Evolutionary conservation across 352 stramenopile species (phyloP), one percentile per base, ranked within the genome.

Genomic region (Salisapilia sapeloensis): DNA sequence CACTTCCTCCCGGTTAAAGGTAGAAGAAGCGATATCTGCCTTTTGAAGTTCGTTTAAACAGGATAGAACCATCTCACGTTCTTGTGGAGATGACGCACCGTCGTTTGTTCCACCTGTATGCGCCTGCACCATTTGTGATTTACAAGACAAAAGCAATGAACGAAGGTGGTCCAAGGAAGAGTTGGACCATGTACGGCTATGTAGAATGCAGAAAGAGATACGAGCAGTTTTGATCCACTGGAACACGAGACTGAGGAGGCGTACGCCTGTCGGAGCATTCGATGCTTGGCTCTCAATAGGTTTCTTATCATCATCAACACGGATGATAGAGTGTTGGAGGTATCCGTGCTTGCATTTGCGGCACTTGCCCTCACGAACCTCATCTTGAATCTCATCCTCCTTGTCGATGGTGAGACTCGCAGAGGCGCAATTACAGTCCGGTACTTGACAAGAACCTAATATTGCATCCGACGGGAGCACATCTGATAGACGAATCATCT

Each of bases 271-370:
- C n/a, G n/a, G n/a, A n/a, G n/a, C n/a, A n/a, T n/a, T n/a, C n/a
- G n/a, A 63, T 61, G 52, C 50, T 78, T 2, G 55, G 50, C 23
- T 41, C 16, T 33, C 15, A 16, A 56, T 48, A n/a, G 20, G 19
- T 17, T 43, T 40, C 32, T 35, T 13, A 0, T 39, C 47, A 15
- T 67, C 55, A 25, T 69, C 51, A n/a, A 50, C 35, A 10, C 67
- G 20, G 10, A 66, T 37, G 8, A 87, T 49, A 4, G 44, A 36
- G 35, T 87, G 71, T 36, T 84, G 67, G 16, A 84, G 42, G 12
- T 75, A 55, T 10, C 67, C 65, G 29, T 87, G 71, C 26, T 77
- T 55, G 40, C 71, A 87, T 15, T 61, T 69, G 12, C 55, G 50
- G 42, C 71, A 87, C 32, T 63, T 45, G 0, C 46, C 50, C 0